phyloP scores from a whole-genome alignment of 2,329 filamentous ascomycete genomes.

The Aureobasidium sp. region DNA sequence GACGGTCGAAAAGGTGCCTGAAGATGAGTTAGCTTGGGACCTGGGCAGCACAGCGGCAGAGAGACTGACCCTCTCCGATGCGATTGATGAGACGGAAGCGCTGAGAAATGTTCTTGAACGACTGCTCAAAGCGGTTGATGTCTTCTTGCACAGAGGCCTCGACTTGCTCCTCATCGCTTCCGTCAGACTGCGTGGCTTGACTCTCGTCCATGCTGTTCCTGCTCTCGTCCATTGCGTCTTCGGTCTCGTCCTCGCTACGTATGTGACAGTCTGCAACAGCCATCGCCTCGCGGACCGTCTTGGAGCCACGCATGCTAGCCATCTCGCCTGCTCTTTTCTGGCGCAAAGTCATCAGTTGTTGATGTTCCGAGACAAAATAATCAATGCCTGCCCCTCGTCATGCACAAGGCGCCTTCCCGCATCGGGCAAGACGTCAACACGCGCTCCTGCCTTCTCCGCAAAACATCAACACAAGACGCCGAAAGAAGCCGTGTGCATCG shows the following conservation, averaged over 20 bases:
- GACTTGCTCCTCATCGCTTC: conserved; percentile 53
- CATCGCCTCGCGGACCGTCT: conserved; percentile 11
- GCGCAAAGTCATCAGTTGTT: no score
- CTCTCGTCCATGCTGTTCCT: conserved; percentile 44
- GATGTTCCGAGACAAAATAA: no score
- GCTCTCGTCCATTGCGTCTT: conserved; percentile 39
- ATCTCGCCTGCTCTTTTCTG: not conserved
- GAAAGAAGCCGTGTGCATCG: not conserved
- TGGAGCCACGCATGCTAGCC: conserved; percentile 16
- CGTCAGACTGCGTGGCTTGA: conserved; percentile 40
- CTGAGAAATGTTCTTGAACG: conserved; percentile 75
- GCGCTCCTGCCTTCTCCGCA: conserved; percentile 7
- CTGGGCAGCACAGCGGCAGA: not conserved
- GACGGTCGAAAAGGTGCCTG: conserved; percentile 95
- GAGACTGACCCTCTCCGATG: conserved; percentile 76
- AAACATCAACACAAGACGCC: conserved; percentile 11
- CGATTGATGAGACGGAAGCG: conserved; percentile 89
- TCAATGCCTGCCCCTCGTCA: conserved; percentile 5
- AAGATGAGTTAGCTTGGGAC: not conserved
- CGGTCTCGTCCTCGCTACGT: conserved; percentile 18
- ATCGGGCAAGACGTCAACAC: conserved; percentile 15
- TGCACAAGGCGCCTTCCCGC: not conserved
- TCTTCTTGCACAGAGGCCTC: conserved; percentile 70
- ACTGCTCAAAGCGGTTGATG: conserved; percentile 75
- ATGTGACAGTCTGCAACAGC: conserved; percentile 18